phyloP scores from a whole-genome alignment of 371 early-diverging fungal species.

The Apophysomyces ossiformis region DNA sequence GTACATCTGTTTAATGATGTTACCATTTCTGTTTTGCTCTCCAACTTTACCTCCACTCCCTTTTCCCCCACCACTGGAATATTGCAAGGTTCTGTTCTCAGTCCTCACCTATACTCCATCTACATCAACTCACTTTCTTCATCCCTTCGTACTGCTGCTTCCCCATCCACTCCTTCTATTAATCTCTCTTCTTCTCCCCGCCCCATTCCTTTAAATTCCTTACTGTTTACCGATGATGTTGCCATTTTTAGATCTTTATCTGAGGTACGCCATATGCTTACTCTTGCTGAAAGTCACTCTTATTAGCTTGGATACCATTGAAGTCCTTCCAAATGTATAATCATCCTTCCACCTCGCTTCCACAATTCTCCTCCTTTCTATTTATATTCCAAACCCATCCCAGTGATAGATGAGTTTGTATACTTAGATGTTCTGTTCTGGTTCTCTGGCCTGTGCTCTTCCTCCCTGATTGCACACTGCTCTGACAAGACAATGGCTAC shows the following conservation, averaged over 20 bases:
- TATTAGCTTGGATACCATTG: too few species aligned
- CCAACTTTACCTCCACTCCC: conserved; percentile 14
- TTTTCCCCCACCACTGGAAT: conserved; percentile 27
- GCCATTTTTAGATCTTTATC: too few species aligned
- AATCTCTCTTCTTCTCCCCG: too few species aligned
- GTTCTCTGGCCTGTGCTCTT: not conserved
- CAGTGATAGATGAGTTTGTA: not conserved
- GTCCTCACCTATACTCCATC: conserved; percentile 26
- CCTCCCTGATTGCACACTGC: not conserved
- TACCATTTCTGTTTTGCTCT: conserved; percentile 17
- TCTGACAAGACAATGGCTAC: not conserved
- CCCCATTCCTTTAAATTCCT: too few species aligned
- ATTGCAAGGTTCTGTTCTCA: conserved; percentile 29
- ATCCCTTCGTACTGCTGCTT: conserved; percentile 11
- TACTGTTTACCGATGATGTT: too few species aligned
- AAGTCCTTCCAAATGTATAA: too few species aligned
- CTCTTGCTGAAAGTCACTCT: too few species aligned
- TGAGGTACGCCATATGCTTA: too few species aligned
- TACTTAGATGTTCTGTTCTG: conserved; percentile 2
- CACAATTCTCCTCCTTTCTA: too few species aligned
- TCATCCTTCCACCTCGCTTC: too few species aligned
- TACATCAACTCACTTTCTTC: conserved; percentile 29
- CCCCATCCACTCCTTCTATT: too few species aligned
- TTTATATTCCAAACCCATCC: not conserved
- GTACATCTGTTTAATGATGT: conserved; percentile 29